Base-by-base conservation (phyloP, 805 yeast species). In the Wickerhamiella slavikovae region DNA sequence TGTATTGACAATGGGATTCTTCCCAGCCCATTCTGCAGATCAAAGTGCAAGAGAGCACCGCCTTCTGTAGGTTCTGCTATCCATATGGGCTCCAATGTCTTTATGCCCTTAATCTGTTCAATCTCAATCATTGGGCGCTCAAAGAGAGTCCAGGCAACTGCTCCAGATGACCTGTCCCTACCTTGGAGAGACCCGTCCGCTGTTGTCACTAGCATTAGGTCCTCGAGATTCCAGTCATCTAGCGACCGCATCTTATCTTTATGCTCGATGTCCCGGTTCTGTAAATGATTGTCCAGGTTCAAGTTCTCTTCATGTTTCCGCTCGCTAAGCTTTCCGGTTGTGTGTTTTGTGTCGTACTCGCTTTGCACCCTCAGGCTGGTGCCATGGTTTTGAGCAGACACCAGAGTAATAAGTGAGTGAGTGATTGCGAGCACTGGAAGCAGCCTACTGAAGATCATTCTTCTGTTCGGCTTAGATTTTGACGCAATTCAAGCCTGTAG, bases 121-220 rank as follows among this genome's bases (percentile, higher is more conserved):
- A 38, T 35, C 9, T 31, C 78, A 30, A 76, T 52, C 0, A 91
- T 73, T 2, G 62, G 65, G 13, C 64, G 66, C 3, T 77, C 68
- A 4, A 67, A 64, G 3, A 82, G 50, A 0, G 80, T 62, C 96
- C 96, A 83, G 11, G 73, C 44, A 7, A 71, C 48, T 16, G 66
- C 66, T 2, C 96, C 96, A 0, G 75, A 68, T 29, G 65, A 57
- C 35, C 95, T 57, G 38, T 72, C 69, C 7, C 82, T 51, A 0
- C 89, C 93, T 45, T 80, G 89, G 7, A 83, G 49, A 17, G 76
- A 71, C 1, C 95, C 96, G 43, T 85, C 93, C 2, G 82, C 64
- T 42, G 83, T 92, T 9, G 83, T 68, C 0, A 78, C 68, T 4
- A 82, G 50, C 2, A 83, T 47, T 7, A 75, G 42, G 38, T 72